phyloP scores from a whole-genome alignment of 2,329 filamentous ascomycete genomes.

The Pestalotiopsis sp. region DNA sequence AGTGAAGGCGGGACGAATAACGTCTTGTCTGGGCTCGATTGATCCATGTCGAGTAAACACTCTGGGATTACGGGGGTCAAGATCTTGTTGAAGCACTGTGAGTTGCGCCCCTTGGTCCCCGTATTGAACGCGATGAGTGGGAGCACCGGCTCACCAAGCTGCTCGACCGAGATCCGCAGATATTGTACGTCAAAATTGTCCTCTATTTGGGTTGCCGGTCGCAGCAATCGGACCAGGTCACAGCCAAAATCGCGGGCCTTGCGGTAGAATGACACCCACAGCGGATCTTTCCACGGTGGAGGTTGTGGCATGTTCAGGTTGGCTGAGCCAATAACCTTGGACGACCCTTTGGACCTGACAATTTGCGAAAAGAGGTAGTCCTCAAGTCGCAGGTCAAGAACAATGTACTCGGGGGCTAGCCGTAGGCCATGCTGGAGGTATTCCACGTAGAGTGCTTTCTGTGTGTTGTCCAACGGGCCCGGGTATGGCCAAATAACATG shows the following conservation, averaged over 20 bases:
- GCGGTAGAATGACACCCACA: slow-evolving; percentile 58
- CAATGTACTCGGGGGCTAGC: slow-evolving; percentile 62
- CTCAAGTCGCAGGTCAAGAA: slow-evolving; percentile 60
- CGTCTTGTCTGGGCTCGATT: slow-evolving; percentile 18
- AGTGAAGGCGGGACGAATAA: slow-evolving; percentile 40
- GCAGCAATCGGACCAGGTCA: slow-evolving; percentile 61
- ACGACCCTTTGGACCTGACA: slow-evolving; percentile 50
- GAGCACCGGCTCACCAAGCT: slow-evolving; percentile 41
- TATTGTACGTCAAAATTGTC: slow-evolving; percentile 63
- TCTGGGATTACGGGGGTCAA: slow-evolving; percentile 61
- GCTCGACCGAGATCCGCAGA: slow-evolving; percentile 51
- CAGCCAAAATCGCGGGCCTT: slow-evolving; percentile 59
- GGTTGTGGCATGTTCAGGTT: slow-evolving; percentile 38
- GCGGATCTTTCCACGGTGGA: slow-evolving; percentile 55
- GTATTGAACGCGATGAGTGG: slow-evolving; percentile 67
- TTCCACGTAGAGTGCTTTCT: slow-evolving; percentile 47
- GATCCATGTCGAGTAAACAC: slow-evolving; percentile 23
- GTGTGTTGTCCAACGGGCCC: slow-evolving; percentile 21
- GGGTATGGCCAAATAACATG: slow-evolving; percentile 43
- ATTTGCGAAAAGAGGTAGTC: slow-evolving; percentile 51
- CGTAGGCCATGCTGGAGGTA: slow-evolving; percentile 61
- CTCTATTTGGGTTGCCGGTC: slow-evolving; percentile 54
- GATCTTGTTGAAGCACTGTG: slow-evolving; percentile 65
- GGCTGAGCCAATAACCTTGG: slow-evolving; percentile 62
- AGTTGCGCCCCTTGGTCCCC: slow-evolving; percentile 61